Evolutionary conservation across 1,139 yeast species (phyloP), one percentile per base, ranked within the genome.

Genomic region (Taphrina wiesneri): DNA sequence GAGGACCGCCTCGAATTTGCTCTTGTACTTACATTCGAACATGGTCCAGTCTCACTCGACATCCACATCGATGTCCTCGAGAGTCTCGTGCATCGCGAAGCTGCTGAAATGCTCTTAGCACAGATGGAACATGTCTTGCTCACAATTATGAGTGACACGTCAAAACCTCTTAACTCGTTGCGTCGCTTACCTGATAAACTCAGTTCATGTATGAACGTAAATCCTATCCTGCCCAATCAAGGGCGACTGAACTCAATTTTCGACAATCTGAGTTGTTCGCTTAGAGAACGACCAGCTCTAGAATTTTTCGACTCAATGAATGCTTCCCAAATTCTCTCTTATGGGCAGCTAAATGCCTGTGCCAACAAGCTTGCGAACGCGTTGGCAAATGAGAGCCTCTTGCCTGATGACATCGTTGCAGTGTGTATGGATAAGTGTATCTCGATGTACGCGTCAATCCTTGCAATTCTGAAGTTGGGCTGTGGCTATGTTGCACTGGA

Each of bases 401-500:
- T 13, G 3, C 57, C 52, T 69, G 68, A 43, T 47, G 66, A 34
- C 57, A 63, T 32, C 1, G 49, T 69, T 5, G 71, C 69, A 7
- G 43, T 68, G 1, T 65, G 63, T 43, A 9, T 70, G 63, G 25
- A 56, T 17, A 70, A 70, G 41, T 67, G 69, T 5, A 62, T 68
- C 5, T 51, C 41, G 43, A 65, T 70, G 45, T 71, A 71, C 45
- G 67, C 67, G 1, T 28, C 66, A 3, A 63, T 71, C 6, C 36
- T 67, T 25, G 72, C 71, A 13, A 63, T 69, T 7, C 66, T 69
- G 63, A 62, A 43, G 13, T 52, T 68, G 26, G 72, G 72, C 11
- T 71, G 72, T 25, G 67, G 69, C 15, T 71, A 70, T 49, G 65
- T 70, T 34, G 72, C 72, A 2, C 28, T 71, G 6, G 68, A 69